Base-by-base conservation (phyloP, 176 grass and related monocot species). In the Cymbopogon citratus region DNA sequence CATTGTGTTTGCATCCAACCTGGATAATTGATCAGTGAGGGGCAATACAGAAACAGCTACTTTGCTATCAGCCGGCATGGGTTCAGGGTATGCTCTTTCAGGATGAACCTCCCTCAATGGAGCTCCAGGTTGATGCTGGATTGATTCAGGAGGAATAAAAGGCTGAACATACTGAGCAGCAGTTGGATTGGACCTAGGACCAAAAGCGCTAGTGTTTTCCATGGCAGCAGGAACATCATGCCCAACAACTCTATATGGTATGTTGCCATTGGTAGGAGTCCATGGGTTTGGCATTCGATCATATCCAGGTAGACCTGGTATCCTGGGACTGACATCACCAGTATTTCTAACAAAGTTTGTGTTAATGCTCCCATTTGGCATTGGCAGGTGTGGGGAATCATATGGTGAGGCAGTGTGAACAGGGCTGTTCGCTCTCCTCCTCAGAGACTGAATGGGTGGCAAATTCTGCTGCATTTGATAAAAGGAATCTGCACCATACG, bases 391-490 rank as follows among this genome's bases (percentile, higher is more conserved):
- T 16, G 88, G 44, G 39, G 83, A 71, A n/a, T 94, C 91, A 84
- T 86, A 90, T 64, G 83, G 67, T 67, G 85, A 87, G 63, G 61
- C 87, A 63, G 79, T 72, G 66, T 79, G 79, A 76, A 79, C 56
- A 89, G 84, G 85, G 16, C 73, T 86, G 45, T 77, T 88, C 73
- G 21, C 69, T 68, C 90, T 95, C 77, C 86, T 88, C 69, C 96
- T 92, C 14, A 86, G 80, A 68, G 96, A 91, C 84, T 88, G 89
- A 87, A 93, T 78, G 9, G 82, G 87, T 31, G 87, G 87, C 68
- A 95, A 85, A 85, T 91, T 95, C 34, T 93, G 87, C 13, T 86
- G 86, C 65, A 86, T 86, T 86, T 98, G 96, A 80, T 93, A 93
- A 79, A 90, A 81, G 51, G 89, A 83, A 54, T 98, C 96, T 63